phyloP scores from a whole-genome alignment of 176 grass and related monocot genomes.

The Carex cristatella region DNA sequence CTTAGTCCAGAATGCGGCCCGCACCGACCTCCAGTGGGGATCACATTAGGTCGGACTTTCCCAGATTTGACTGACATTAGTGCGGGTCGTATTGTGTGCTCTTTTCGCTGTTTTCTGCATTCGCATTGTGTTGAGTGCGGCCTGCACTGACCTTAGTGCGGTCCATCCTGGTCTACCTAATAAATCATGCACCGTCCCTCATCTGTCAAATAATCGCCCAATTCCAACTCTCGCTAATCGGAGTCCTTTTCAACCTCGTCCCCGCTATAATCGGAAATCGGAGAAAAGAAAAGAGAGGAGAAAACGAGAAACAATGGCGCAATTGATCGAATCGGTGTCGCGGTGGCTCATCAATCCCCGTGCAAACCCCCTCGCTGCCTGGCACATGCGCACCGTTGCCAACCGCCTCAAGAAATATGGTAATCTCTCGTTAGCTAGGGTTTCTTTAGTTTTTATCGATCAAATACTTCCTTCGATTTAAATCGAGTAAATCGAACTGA shows the following conservation, averaged over 20 bases:
- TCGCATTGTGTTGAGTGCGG: no score
- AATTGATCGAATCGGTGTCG: slow-evolving; percentile 14
- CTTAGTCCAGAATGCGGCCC: no score
- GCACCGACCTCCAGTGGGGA: no score
- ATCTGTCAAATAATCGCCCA: neutral
- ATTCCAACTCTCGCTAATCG: neutral
- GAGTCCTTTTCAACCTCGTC: neutral
- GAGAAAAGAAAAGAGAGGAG: neutral
- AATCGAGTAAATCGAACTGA: neutral
- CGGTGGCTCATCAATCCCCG: slow-evolving; percentile 78
- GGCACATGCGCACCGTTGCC: slow-evolving; percentile 67
- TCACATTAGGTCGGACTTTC: no score
- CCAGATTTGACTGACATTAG: no score
- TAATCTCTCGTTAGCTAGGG: slow-evolving; percentile 20
- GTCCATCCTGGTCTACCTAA: neutral
- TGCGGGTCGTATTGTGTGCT: no score
- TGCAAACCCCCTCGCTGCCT: slow-evolving; percentile 60
- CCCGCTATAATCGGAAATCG: neutral
- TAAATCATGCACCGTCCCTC: neutral
- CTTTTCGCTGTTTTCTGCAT: no score
- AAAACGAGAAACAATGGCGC: slow-evolving; percentile 14
- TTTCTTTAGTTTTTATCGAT: neutral
- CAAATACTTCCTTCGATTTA: neutral
- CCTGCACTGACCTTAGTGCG: no score
- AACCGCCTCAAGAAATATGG: slow-evolving; percentile 78